Conservation (phyloP, 1,139 yeast species). For the Pneumocystis oryctolagi region DNA sequence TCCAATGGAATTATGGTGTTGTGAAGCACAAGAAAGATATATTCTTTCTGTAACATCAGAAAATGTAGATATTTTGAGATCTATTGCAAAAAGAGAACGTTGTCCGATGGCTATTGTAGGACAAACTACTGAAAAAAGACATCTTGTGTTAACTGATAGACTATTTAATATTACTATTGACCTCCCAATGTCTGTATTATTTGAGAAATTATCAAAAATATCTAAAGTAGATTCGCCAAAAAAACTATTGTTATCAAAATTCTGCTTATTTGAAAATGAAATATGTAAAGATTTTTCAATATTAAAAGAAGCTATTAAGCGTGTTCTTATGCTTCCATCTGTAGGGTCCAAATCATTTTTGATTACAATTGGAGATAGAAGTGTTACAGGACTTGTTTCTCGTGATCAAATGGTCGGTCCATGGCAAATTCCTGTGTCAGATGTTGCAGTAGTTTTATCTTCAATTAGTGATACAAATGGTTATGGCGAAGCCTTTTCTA, state of each 20-base stretch:
- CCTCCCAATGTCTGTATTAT: conserved; percentile 88
- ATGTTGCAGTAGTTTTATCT: conserved; percentile 90
- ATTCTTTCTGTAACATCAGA: conserved; percentile 83
- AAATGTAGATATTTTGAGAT: conserved; percentile 54
- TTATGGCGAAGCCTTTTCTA: conserved; percentile 93
- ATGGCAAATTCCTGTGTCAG: conserved; percentile 99
- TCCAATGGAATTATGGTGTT: conserved; percentile 99
- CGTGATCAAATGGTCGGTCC: conserved; percentile 99
- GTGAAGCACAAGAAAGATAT: conserved; percentile 96
- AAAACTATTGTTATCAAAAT: conserved; percentile 34
- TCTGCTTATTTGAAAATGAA: conserved; percentile 24
- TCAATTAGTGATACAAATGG: conserved; percentile 63
- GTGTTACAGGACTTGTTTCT: conserved; percentile 90
- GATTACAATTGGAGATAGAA: conserved; percentile 93
- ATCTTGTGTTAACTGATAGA: conserved; percentile 67
- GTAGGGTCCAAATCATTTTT: conserved; percentile 92
- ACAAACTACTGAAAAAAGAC: conserved; percentile 73
- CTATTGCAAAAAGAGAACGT: conserved; percentile 85
- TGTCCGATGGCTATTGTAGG: conserved; percentile 96
- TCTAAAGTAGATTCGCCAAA: conserved; percentile 60
- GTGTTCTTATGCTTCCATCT: conserved; percentile 80
- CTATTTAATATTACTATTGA: conserved; percentile 68
- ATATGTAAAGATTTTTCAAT: conserved; percentile 1
- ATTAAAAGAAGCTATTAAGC: conserved; percentile 46
- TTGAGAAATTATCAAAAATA: conserved; percentile 96